A percentile compares a stretch with the other conserved stretches of the same genome.
Conservation (phyloP, 2,329 filamentous ascomycete genomes). For the Achaetomium macrosporum region DNA sequence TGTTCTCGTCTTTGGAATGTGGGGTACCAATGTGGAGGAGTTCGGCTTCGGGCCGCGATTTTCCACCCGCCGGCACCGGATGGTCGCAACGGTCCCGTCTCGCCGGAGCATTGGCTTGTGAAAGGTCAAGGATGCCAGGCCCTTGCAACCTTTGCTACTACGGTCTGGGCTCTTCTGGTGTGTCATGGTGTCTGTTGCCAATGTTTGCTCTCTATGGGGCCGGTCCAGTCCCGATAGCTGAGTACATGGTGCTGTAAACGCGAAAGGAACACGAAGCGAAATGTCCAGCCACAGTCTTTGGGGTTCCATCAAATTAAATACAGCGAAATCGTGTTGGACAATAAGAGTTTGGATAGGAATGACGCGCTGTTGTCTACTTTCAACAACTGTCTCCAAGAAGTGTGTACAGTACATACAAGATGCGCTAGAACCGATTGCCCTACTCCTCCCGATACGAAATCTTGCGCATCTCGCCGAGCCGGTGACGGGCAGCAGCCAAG, state of each 20-base stretch:
- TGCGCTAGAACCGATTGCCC: neutral
- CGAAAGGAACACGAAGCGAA: too few species aligned
- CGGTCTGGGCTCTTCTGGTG: too few species aligned
- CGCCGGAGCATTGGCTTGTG: too few species aligned
- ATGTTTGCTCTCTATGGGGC: slow-evolving; percentile 4
- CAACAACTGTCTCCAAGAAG: neutral
- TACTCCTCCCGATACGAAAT: slow-evolving; percentile 82
- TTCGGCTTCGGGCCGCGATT: too few species aligned
- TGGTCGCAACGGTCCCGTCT: too few species aligned
- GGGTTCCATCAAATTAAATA: neutral
- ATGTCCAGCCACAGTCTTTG: too few species aligned
- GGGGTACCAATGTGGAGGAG: too few species aligned
- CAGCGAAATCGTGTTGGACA: neutral
- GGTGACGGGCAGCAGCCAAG: slow-evolving; percentile 69
- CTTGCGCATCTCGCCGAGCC: slow-evolving; percentile 96
- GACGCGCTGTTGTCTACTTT: neutral
- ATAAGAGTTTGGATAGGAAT: neutral
- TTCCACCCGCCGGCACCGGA: too few species aligned
- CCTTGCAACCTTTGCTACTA: too few species aligned
- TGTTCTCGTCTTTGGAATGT: too few species aligned
- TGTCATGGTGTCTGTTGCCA: neutral
- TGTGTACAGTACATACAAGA: neutral
- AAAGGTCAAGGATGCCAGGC: too few species aligned
- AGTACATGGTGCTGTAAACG: too few species aligned
- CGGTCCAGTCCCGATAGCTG: neutral